Evolutionary conservation across 164 flowering plant species (phyloP).

Genomic region (Santalum album): DNA sequence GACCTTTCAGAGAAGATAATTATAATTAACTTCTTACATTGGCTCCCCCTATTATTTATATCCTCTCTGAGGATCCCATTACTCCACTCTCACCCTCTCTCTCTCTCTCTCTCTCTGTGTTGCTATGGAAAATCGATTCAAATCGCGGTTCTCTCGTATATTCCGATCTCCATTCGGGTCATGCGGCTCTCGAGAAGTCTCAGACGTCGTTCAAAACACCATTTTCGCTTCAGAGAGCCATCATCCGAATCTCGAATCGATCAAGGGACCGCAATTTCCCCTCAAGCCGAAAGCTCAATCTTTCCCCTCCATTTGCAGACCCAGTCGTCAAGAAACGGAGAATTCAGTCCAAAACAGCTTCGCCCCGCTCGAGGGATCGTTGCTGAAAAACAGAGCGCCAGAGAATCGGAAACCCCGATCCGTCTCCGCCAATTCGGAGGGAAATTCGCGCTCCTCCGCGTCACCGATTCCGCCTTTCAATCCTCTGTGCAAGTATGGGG

Average conservation of each 20-base stretch:
- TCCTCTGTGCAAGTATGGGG: background rate
- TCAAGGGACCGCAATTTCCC: conserved; percentile 16
- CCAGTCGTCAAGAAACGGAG: background rate
- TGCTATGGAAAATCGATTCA: conserved; percentile 31
- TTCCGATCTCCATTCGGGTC: conserved; percentile 20
- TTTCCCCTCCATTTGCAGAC: background rate
- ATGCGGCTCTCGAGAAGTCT: conserved; percentile 29
- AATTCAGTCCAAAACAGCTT: background rate
- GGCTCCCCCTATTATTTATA: too few species aligned
- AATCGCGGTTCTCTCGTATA: conserved; percentile 21
- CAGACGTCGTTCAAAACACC: conserved; percentile 17
- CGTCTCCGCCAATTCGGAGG: too few species aligned
- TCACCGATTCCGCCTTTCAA: conserved; percentile 1
- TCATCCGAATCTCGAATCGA: conserved; percentile 5
- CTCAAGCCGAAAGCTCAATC: conserved; percentile 10
- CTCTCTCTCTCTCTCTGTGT: background rate
- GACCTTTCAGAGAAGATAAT: too few species aligned
- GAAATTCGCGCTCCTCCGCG: conserved; percentile 11
- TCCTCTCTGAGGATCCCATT: too few species aligned
- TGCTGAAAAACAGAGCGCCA: too few species aligned
- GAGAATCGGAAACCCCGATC: too few species aligned
- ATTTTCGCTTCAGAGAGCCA: background rate
- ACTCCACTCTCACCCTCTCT: too few species aligned
- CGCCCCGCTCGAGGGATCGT: background rate
- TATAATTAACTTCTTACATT: too few species aligned